Evolutionary conservation across 495 filamentous ascomycete species (phyloP).

Genomic region (Aspergillus funiculosus): DNA sequence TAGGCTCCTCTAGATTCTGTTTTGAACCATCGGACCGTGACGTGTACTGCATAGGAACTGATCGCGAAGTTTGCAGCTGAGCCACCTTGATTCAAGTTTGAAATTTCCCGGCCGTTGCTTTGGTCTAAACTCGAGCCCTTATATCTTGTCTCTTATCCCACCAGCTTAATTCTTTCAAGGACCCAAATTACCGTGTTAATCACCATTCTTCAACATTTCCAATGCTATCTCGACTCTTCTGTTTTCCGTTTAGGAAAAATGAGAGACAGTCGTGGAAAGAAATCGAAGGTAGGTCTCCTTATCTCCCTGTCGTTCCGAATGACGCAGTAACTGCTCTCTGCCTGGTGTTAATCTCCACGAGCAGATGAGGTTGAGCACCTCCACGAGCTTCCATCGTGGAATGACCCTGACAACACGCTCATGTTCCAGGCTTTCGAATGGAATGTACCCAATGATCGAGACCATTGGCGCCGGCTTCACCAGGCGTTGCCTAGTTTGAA

Average conservation of each 20-base stretch:
- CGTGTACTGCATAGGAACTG: slow-evolving; percentile 11
- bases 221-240: slow-evolving; percentile 17
- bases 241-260: slow-evolving; percentile 7
- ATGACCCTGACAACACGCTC: slow-evolving; percentile 47
- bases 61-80: neutral
- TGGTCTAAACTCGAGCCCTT: neutral
- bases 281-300: slow-evolving; percentile 19
- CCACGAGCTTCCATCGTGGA: slow-evolving; percentile 32
- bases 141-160: no score
- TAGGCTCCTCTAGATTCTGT: no score
- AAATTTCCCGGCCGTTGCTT: neutral
- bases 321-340: neutral
- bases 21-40: slow-evolving; percentile 8
- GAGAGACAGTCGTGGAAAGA: slow-evolving; percentile 14
- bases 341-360: neutral
- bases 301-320: neutral
- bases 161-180: no score
- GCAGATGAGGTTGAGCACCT: slow-evolving; percentile 26
- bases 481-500: slow-evolving; percentile 50
- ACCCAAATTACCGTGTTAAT: neutral
- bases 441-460: slow-evolving; percentile 60
- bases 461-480: slow-evolving; percentile 58
- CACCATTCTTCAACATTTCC: neutral
- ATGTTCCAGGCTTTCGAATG: slow-evolving; percentile 73
- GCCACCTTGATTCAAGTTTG: neutral